phyloP scores from a whole-genome alignment of 345 rosid species.

The Gossypium herbaceum region DNA sequence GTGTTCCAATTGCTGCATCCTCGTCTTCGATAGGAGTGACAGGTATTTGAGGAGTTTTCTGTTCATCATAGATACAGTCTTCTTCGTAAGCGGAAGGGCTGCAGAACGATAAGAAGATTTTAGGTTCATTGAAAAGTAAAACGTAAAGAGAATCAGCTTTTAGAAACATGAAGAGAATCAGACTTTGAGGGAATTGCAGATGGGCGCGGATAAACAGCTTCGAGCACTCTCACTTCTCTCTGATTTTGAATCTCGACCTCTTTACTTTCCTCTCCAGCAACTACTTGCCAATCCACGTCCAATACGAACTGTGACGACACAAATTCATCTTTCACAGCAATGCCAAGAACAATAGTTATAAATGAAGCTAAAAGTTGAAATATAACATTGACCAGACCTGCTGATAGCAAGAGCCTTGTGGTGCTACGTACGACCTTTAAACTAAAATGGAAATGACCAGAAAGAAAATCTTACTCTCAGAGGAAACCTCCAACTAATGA shows the following conservation, averaged over 20 bases:
- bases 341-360: slow-evolving; percentile 7
- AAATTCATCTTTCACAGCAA: slow-evolving; percentile 22
- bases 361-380: neutral
- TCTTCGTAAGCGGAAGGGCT: slow-evolving; percentile 59
- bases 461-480: slow-evolving; percentile 39
- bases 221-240: slow-evolving; percentile 89
- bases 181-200: slow-evolving; percentile 63
- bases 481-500: slow-evolving; percentile 69
- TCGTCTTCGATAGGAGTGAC: slow-evolving; percentile 69
- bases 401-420: too few species aligned
- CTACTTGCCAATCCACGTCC: slow-evolving; percentile 61
- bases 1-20: slow-evolving; percentile 40
- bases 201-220: slow-evolving; percentile 48
- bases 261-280: slow-evolving; percentile 82
- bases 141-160: neutral
- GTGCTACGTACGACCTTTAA: neutral
- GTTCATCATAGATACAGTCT: slow-evolving; percentile 37
- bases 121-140: slow-evolving; percentile 17
- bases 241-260: slow-evolving; percentile 68
- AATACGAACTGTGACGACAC: slow-evolving; percentile 47
- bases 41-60: slow-evolving; percentile 27
- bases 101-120: slow-evolving; percentile 24
- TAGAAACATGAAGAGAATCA: slow-evolving; percentile 15
- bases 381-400: too few species aligned
- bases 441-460: neutral